Conservation (phyloP, 345 rosid species). For the Microthlaspi erraticum region DNA sequence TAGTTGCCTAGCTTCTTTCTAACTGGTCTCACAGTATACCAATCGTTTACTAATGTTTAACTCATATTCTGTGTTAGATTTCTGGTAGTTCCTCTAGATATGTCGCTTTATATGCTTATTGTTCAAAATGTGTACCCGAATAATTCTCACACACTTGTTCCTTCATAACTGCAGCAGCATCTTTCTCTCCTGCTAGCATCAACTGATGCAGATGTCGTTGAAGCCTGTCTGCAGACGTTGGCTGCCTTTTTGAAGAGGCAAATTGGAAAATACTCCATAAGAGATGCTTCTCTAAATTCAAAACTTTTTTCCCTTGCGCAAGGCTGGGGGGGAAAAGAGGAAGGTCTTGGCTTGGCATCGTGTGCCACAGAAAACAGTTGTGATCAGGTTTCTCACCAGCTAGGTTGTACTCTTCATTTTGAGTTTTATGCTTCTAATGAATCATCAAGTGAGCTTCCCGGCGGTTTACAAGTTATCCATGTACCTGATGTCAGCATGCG, state of each 20-base stretch:
- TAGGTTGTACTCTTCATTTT: constrained; percentile 94
- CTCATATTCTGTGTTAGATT: constrained; percentile 8
- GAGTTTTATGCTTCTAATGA: constrained; percentile 79
- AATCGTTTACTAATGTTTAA: constrained; percentile 3
- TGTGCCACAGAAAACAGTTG: constrained; percentile 69
- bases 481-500: constrained; percentile 53
- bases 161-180: constrained; percentile 76
- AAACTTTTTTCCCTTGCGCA: constrained; percentile 91
- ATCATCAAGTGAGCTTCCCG: no score
- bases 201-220: constrained; percentile 92
- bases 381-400: constrained; percentile 71
- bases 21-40: neutral
- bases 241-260: constrained; percentile 90
- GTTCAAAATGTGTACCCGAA: neutral
- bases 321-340: constrained; percentile 99
- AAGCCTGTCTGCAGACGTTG: constrained; percentile 87
- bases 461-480: constrained; percentile 85
- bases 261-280: constrained; percentile 75
- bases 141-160: constrained; percentile 27
- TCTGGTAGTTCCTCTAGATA: constrained; percentile 10
- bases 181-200: constrained; percentile 90
- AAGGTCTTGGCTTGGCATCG: constrained; percentile 89
- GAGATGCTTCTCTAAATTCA: constrained; percentile 77
- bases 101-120: neutral
- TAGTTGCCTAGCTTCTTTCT: neutral